Conservation (phyloP, 2,329 filamentous ascomycete genomes). For the Orbilia javanica region DNA sequence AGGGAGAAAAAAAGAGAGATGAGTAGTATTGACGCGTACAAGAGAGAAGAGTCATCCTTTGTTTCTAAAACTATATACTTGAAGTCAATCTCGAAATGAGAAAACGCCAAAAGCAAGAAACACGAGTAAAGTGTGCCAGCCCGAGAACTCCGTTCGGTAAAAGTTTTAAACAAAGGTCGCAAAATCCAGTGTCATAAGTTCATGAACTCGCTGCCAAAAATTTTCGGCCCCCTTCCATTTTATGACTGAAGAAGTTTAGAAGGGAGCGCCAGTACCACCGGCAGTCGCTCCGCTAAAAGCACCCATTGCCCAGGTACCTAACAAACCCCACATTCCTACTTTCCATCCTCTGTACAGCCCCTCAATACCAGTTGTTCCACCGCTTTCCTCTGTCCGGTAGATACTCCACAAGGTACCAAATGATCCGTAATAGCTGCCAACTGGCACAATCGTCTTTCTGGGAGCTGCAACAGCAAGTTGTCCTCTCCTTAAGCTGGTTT, state of each 20-base stretch:
- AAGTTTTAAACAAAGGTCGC: constrained; percentile 15
- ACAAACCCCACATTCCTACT: constrained; percentile 71
- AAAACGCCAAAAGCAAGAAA: constrained; percentile 40
- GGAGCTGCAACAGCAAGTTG: constrained; percentile 77
- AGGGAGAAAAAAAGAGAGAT: background rate
- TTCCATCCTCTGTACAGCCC: constrained; percentile 73
- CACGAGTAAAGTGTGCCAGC: constrained; percentile 3
- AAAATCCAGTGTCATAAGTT: constrained; percentile 43
- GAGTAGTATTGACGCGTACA: constrained; percentile 33
- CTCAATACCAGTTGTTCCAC: constrained; percentile 67
- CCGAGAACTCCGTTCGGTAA: constrained; percentile 35
- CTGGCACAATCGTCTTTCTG: constrained; percentile 80
- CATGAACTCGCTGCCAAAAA: constrained; percentile 34
- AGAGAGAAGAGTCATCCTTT: constrained; percentile 42
- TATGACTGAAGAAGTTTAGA: constrained; percentile 15
- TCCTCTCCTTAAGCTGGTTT: constrained; percentile 89
- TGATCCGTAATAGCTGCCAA: constrained; percentile 85
- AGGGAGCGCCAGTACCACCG: constrained; percentile 60
- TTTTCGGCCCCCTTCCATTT: background rate
- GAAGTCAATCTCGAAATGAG: constrained; percentile 23
- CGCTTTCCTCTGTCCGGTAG: constrained; percentile 80
- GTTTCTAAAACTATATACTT: constrained; percentile 42
- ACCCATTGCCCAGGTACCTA: constrained; percentile 70
- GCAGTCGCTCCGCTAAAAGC: constrained; percentile 64
- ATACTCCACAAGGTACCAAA: constrained; percentile 93